phyloP scores from a whole-genome alignment of 2,329 filamentous ascomycete species.

The Pseudocercospora macadamiae region DNA sequence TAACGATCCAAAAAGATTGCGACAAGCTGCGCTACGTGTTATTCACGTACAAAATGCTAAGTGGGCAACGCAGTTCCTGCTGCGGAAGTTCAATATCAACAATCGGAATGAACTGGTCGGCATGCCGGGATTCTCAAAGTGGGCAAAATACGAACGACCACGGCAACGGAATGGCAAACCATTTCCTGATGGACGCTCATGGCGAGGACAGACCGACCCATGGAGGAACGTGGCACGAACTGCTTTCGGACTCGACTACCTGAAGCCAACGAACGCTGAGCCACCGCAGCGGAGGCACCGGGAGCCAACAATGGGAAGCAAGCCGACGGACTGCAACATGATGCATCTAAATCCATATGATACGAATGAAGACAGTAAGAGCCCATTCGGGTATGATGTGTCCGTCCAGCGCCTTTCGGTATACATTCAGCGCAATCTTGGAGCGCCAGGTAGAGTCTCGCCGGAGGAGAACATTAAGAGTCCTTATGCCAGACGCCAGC shows the following conservation, averaged over 20 bases:
- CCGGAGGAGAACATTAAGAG: slow-evolving; percentile 46
- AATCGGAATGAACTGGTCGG: slow-evolving; percentile 51
- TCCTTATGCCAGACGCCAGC: slow-evolving; percentile 41
- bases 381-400: slow-evolving; percentile 53
- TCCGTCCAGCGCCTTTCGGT: slow-evolving; percentile 55
- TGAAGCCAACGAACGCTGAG: slow-evolving; percentile 48
- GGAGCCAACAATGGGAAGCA: slow-evolving; percentile 13
- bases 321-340: slow-evolving; percentile 44
- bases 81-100: slow-evolving; percentile 58
- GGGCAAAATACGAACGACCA: slow-evolving; percentile 53
- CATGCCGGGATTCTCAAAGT: slow-evolving; percentile 51
- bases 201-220: slow-evolving; percentile 54
- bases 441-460: slow-evolving; percentile 37
- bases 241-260: slow-evolving; percentile 56
- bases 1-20: slow-evolving; percentile 38
- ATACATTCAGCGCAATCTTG: slow-evolving; percentile 54
- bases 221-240: slow-evolving; percentile 55
- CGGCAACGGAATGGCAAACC: slow-evolving; percentile 54
- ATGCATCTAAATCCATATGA: slow-evolving; percentile 55
- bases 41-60: slow-evolving; percentile 57
- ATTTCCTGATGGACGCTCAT: slow-evolving; percentile 56
- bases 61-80: slow-evolving; percentile 54
- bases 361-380: slow-evolving; percentile 42
- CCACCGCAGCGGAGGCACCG: slow-evolving; percentile 11
- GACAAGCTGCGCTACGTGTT: slow-evolving; percentile 42